A percentile compares a stretch with the other conserved stretches of the same genome.
Evolutionary conservation across 2,329 filamentous ascomycete genomes (phyloP).

Genomic region (Microthyrium microscopicum): DNA sequence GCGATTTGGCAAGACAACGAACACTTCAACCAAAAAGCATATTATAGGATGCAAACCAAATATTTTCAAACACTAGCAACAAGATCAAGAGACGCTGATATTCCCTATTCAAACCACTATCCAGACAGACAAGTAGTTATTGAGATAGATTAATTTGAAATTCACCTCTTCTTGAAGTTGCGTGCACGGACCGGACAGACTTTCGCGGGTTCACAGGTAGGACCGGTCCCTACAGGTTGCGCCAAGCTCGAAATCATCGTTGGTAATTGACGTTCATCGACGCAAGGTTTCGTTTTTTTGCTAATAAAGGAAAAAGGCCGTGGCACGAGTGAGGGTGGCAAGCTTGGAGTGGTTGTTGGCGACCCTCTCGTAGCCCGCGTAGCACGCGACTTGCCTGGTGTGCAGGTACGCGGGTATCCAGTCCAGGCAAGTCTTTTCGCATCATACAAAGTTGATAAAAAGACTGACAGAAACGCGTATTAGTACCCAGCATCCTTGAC

Average conservation of each 20-base stretch:
- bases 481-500: neutral
- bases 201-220: no score
- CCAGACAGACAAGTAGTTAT: no score
- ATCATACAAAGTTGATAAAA: neutral
- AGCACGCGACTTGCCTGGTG: neutral
- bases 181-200: no score
- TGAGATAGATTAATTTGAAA: no score
- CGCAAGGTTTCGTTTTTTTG: neutral
- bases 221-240: neutral
- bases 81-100: no score
- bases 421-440: neutral
- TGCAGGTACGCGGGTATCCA: neutral
- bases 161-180: no score
- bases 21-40: no score
- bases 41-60: no score
- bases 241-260: neutral
- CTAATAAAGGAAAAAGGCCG: neutral
- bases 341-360: constrained; percentile 2
- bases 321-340: constrained; percentile 2
- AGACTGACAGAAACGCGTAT: no score
- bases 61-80: no score
- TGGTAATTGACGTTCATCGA: neutral
- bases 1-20: no score
- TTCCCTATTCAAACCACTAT: no score
- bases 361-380: neutral